These are phyloP conservation scores for Curvularia verruculosa DNA, from an alignment of 2,329 filamentous ascomycete genomes.

Conservation along the genomic window DNA sequence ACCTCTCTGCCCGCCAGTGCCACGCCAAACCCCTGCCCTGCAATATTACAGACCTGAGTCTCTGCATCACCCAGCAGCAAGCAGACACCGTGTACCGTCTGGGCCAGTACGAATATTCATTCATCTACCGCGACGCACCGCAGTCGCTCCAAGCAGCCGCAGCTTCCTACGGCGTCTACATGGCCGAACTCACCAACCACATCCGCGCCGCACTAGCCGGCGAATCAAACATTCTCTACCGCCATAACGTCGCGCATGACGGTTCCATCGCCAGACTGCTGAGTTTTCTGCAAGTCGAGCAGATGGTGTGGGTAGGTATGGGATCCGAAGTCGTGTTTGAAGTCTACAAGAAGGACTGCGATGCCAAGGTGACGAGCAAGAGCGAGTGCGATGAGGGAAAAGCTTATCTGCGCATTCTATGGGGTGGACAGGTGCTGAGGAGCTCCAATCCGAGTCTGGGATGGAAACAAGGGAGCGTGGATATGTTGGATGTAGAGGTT, in stretches of 20 bases:
- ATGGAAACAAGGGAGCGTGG: constrained; percentile 55
- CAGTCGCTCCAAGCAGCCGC: constrained; percentile 67
- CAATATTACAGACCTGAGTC: constrained; percentile 56
- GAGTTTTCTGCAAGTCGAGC: constrained; percentile 71
- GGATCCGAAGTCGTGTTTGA: constrained; percentile 80
- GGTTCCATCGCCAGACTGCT: constrained; percentile 72
- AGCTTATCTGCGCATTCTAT: constrained; percentile 70
- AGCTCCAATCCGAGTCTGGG: constrained; percentile 73
- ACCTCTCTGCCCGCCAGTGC: constrained; percentile 78
- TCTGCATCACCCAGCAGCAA: constrained; percentile 67
- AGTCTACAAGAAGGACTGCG: constrained; percentile 55
- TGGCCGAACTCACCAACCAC: constrained; percentile 72
- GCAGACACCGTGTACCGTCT: constrained; percentile 75
- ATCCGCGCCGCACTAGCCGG: constrained; percentile 56
- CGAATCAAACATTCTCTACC: constrained; percentile 57
- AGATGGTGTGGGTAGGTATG: constrained; percentile 87
- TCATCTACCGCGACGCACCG: constrained; percentile 72
- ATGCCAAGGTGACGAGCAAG: not conserved
- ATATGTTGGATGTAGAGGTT: constrained; percentile 71
- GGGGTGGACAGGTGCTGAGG: constrained; percentile 68
- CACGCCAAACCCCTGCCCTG: constrained; percentile 76
- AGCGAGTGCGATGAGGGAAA: constrained; percentile 15
- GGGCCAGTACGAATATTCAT: constrained; percentile 81
- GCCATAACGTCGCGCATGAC: constrained; percentile 83
- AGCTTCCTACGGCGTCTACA: constrained; percentile 72